Evolutionary conservation across 345 rosid genomes (phyloP), one percentile per base, ranked within the genome.

Genomic region (Eucalyptus tenuipes): DNA sequence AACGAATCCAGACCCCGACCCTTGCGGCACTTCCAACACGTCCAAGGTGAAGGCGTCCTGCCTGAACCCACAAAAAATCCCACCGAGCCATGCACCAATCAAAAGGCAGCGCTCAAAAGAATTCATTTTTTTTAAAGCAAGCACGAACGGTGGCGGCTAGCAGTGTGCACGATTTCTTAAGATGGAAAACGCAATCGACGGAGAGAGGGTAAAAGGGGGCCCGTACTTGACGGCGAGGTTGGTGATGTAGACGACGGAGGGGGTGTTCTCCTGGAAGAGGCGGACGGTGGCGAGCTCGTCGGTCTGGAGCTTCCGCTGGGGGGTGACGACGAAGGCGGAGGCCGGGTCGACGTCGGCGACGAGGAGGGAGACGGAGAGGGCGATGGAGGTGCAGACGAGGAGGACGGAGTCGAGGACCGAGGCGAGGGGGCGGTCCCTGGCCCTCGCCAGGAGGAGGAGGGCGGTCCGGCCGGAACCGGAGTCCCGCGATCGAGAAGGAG

Each of bases 41-140:
- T 97, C 99, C 91, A 97, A 91, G 27, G 99, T 97, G 85, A 97
- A 97, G 22, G 95, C 99, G 88, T 97, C 99, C 92, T 96, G 99
- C 95, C 99, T 97, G 90, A 49, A 64, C 64, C 81, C 86, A 42
- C 20, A 8, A 33, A 15, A 47, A 52, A 13, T 17, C 84, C 40
- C 53, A 57, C 37, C 87, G 31, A 90, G 11, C 55, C 10, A n/a
- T 64, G 85, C 50, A 6, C 37, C 89, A 81, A 85, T 40, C 40
- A 49, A 49, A 52, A 45, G 14, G 24, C 80, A 47, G 87, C 86
- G 52, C 57, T n/a, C 59, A 61, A 49, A 75, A 40, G 12, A 18
- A 5, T 4, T 1, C 1, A 2, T n/a, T n/a, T 64, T 61, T 4
- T 1, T 4, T 3, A 1, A 17, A 16, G 40, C 75, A 64, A 37